phyloP scores from a whole-genome alignment of 331 rosid species.

The Quercus tomentella region DNA sequence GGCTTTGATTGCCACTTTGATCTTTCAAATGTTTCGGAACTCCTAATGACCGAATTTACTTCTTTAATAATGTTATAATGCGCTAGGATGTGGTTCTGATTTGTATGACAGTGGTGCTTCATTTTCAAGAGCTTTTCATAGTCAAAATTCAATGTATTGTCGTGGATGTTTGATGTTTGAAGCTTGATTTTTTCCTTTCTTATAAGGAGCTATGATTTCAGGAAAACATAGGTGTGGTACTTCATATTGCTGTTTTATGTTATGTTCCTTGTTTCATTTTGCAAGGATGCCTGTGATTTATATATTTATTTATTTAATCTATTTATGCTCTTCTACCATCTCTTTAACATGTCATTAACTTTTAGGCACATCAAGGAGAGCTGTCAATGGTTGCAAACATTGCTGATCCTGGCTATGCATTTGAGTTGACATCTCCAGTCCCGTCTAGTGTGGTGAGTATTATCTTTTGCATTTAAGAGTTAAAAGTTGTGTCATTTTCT shows the following conservation, averaged over 20 bases:
- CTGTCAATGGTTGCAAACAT: conserved; percentile 55
- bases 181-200: background rate
- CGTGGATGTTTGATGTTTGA: background rate
- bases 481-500: background rate
- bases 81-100: background rate
- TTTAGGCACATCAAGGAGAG: conserved; percentile 77
- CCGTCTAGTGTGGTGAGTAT: conserved; percentile 63
- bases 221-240: background rate
- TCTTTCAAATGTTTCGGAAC: background rate
- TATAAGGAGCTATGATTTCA: background rate
- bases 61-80: background rate
- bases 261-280: background rate
- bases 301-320: background rate
- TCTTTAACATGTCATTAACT: background rate
- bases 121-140: background rate
- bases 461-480: background rate
- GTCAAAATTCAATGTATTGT: background rate
- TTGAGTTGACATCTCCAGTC: conserved; percentile 63
- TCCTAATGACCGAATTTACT: too few relatives aligned
- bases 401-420: conserved; percentile 63
- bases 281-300: background rate
- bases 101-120: background rate
- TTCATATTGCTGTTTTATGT: background rate
- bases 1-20: background rate
- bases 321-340: background rate